A percentile compares a stretch with the other conserved stretches of the same genome.
phyloP scores from a whole-genome alignment of 2,329 filamentous ascomycete species.

The Chlorencoelia australis region DNA sequence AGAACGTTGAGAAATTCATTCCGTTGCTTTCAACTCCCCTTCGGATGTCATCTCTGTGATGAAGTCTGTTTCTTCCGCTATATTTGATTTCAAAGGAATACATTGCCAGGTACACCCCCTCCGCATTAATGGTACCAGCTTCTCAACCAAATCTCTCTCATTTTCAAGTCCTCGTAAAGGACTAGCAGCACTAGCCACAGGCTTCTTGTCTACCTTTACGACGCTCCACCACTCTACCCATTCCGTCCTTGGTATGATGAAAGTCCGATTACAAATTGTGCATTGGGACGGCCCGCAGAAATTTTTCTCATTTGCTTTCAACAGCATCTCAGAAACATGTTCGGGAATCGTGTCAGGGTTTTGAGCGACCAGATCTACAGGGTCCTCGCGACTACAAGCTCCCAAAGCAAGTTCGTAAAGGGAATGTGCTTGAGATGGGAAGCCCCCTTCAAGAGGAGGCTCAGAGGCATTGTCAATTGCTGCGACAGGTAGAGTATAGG shows the following conservation, averaged over 20 bases:
- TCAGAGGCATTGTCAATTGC: slow-evolving; percentile 9
- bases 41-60: too few species aligned
- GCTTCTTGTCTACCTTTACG: slow-evolving; percentile 11
- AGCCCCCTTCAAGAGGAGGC: slow-evolving; percentile 14
- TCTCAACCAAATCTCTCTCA: slow-evolving; percentile 24
- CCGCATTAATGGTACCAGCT: slow-evolving; percentile 27
- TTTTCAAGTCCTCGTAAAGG: slow-evolving; percentile 19
- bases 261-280: slow-evolving; percentile 38
- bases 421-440: slow-evolving; percentile 21
- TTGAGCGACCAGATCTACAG: too few species aligned
- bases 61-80: too few species aligned
- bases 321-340: slow-evolving; percentile 16
- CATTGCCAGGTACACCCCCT: slow-evolving; percentile 28
- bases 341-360: too few species aligned
- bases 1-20: too few species aligned
- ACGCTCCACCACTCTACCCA: slow-evolving; percentile 56
- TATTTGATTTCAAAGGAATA: too few species aligned
- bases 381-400: slow-evolving; percentile 18
- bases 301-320: slow-evolving; percentile 30
- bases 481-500: slow-evolving; percentile 13
- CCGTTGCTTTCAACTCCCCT: too few species aligned
- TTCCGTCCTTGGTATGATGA: slow-evolving; percentile 42
- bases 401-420: slow-evolving; percentile 23
- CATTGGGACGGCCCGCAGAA: slow-evolving; percentile 41
- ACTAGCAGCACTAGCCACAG: slow-evolving; percentile 14